Base-by-base conservation (phyloP, 495 filamentous ascomycete genomes). In the Usnea hakonensis region DNA sequence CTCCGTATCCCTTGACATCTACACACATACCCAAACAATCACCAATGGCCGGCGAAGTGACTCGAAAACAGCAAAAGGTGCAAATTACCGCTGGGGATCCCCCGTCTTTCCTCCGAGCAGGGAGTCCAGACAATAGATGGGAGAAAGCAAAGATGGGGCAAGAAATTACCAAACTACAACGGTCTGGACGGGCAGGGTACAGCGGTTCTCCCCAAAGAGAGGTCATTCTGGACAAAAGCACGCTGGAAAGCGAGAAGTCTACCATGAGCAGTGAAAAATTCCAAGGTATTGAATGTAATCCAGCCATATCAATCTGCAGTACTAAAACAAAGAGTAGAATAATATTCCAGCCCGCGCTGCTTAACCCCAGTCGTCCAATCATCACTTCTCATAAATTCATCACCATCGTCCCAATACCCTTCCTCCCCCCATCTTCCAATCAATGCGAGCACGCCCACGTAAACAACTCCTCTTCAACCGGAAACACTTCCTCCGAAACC, bases 401-500 rank as follows among this genome's bases (percentile, higher is more conserved):
- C 2, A 19, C 30, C 23, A 9, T 46, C 9, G 10, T 14, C n/a
- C 41, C 48, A 17, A 16, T 19, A 16, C 30, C 14, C 2, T 17
- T 4, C 3, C n/a, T n/a, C n/a, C n/a, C n/a, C n/a, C n/a, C n/a
- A n/a, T n/a, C n/a, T n/a, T n/a, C n/a, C n/a, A n/a, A 17, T 61
- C 58, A 61, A 33, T 61, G 58, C 14, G 44, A 50, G 44, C 44
- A 55, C 3, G 60, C 60, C 7, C 37, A 55, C 19, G 50, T 44
- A 28, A 62, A 62, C 52, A 62, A 48, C 35, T 62, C 52, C 50
- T 38, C 33, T 52, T 62, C 41, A 7, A 62, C 38, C 5, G 60
- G 60, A 40, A 62, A 46, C 6, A 33, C 23, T 10, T 62, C 60
- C 32, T 62, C 60, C 4, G 43, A 10, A 10, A 41, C 53, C 33